A percentile compares a stretch with the other conserved stretches of the same genome.
These are phyloP conservation scores for Calendula officinalis DNA, from an alignment of 129 eudicot genomes.

Conservation along the genomic window DNA sequence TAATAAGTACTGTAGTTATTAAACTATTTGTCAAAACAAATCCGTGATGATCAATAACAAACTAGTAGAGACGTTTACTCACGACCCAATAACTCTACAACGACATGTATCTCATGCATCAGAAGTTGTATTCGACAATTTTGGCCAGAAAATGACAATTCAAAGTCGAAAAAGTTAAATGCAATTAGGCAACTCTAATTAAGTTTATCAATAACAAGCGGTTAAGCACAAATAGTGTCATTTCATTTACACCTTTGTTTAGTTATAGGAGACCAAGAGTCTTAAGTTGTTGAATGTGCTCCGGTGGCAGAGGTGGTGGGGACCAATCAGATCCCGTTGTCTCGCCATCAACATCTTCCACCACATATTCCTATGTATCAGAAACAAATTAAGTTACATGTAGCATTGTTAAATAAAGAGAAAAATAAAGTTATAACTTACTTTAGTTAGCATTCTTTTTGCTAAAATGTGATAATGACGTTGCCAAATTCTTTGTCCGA, in stretches of 20 bases:
- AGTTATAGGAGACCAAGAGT: slow-evolving; percentile 51
- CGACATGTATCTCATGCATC: slow-evolving; percentile 23
- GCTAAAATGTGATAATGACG: slow-evolving; percentile 96
- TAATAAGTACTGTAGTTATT: no score
- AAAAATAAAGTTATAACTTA: slow-evolving; percentile 33
- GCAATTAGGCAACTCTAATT: slow-evolving; percentile 17
- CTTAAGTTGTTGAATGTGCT: slow-evolving; percentile 87
- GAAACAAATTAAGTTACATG: background rate
- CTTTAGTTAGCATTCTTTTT: slow-evolving; percentile 95
- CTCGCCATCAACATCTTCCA: slow-evolving; percentile 95
- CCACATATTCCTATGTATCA: slow-evolving; percentile 74
- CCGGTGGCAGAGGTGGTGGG: slow-evolving; percentile 85
- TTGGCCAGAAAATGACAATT: background rate
- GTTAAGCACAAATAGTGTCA: slow-evolving; percentile 9
- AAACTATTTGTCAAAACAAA: no score
- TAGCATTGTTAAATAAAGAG: no score
- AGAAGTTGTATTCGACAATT: slow-evolving; percentile 1
- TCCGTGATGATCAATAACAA: no score
- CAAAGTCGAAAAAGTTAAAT: slow-evolving; percentile 21
- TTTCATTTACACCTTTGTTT: slow-evolving; percentile 17
- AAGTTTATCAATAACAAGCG: slow-evolving; percentile 23
- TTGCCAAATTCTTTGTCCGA: slow-evolving; percentile 98
- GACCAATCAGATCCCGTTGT: slow-evolving; percentile 54
- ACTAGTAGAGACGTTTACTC: no score
- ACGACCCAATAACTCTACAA: slow-evolving; percentile 5